A percentile compares a stretch with the other conserved stretches of the same genome.
These are phyloP conservation scores for Mycena vulgaris DNA, from an alignment of 768 basidiomycete species.

Conservation along the genomic window DNA sequence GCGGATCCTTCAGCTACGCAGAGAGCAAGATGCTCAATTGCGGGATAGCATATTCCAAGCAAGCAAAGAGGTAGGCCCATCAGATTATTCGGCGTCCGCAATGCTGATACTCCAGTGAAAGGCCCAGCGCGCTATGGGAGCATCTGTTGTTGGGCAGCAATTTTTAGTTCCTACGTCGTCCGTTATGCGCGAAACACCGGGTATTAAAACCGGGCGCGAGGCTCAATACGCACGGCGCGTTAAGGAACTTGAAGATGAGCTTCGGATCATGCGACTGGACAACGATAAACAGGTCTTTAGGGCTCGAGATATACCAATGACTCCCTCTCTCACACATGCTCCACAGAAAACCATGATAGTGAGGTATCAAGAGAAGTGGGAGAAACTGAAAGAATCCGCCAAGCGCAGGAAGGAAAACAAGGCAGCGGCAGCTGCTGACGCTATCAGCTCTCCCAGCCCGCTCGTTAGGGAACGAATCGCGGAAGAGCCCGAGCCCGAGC, in stretches of 20 bases:
- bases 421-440: constrained; percentile 61
- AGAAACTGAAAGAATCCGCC: constrained; percentile 90
- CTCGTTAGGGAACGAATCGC: constrained; percentile 78
- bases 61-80: constrained; percentile 67
- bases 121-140: constrained; percentile 87
- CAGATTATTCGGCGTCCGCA: constrained; percentile 1
- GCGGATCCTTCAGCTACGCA: constrained; percentile 74
- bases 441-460: constrained; percentile 46
- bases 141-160: constrained; percentile 71
- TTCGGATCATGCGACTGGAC: constrained; percentile 72
- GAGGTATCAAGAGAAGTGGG: constrained; percentile 90
- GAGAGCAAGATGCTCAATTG: constrained; percentile 84
- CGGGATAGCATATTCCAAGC: constrained; percentile 85
- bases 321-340: constrained; percentile 16
- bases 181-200: constrained; percentile 37
- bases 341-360: constrained; percentile 85
- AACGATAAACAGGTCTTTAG: constrained; percentile 84
- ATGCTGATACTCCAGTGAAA: constrained; percentile 46
- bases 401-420: constrained; percentile 88
- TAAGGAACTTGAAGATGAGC: constrained; percentile 88
- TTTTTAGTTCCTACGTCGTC: constrained; percentile 47
- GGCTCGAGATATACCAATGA: not conserved
- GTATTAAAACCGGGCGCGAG: constrained; percentile 37
- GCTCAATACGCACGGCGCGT: constrained; percentile 72
- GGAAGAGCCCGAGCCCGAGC: constrained; percentile 74